phyloP scores from a whole-genome alignment of 176 grass and related monocot genomes.

The Aechmea fasciata region DNA sequence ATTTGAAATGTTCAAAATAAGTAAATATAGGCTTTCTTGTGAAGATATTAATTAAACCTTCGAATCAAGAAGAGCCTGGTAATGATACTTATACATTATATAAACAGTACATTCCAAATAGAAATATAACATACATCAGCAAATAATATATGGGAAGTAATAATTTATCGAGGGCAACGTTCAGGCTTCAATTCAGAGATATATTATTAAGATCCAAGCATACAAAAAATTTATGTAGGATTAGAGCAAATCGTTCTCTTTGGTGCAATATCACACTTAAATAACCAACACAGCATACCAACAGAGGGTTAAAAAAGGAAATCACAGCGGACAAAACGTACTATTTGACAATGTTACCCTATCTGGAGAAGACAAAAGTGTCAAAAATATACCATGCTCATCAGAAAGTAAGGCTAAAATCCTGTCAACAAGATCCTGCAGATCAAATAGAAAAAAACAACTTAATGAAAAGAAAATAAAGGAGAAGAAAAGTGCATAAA shows the following conservation, averaged over 20 bases:
- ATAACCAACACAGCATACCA: background rate
- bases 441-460: constrained; percentile 9
- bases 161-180: background rate
- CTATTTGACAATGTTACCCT: background rate
- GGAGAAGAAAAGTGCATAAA: constrained; percentile 1
- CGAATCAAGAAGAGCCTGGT: background rate
- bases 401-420: constrained; percentile 35
- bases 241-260: background rate
- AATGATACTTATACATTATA: background rate
- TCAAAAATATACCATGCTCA: constrained; percentile 47
- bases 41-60: too few relatives aligned
- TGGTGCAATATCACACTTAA: background rate
- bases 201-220: background rate
- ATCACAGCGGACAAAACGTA: background rate
- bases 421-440: constrained; percentile 58
- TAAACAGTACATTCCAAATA: background rate
- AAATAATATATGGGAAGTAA: background rate
- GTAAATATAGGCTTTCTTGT: too few relatives aligned
- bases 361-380: background rate
- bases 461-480: constrained; percentile 9
- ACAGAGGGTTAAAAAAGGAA: background rate
- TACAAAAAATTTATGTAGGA: background rate
- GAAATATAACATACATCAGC: background rate
- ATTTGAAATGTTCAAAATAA: too few relatives aligned
- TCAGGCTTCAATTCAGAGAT: background rate